A percentile compares a stretch with the other conserved stretches of the same genome.
These are phyloP conservation scores for Cenococcum geophilum DNA, from an alignment of 495 filamentous ascomycete genomes.

Conservation along the genomic window DNA sequence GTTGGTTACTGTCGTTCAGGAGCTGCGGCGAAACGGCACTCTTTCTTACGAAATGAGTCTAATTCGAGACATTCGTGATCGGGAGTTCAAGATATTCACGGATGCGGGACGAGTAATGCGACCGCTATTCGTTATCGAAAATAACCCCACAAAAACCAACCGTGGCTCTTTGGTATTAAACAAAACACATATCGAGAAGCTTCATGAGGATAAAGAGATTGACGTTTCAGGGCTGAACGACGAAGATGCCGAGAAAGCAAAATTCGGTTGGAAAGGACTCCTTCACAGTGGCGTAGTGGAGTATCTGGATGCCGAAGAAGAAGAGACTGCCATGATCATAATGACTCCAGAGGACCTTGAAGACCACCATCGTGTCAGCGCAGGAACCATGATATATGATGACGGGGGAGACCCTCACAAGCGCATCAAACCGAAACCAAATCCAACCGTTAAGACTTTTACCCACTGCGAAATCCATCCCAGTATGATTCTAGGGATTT, in stretches of 20 bases:
- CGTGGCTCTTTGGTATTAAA: slow-evolving; percentile 73
- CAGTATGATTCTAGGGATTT: slow-evolving; percentile 96
- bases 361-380: slow-evolving; percentile 53
- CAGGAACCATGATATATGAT: slow-evolving; percentile 57
- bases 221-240: slow-evolving; percentile 32
- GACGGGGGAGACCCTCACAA: slow-evolving; percentile 62
- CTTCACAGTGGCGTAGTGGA: slow-evolving; percentile 78
- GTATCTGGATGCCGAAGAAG: slow-evolving; percentile 95
- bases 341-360: slow-evolving; percentile 96
- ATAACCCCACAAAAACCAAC: slow-evolving; percentile 59
- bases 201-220: slow-evolving; percentile 64
- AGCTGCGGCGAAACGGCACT: slow-evolving; percentile 67
- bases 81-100: slow-evolving; percentile 97
- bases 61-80: slow-evolving; percentile 88
- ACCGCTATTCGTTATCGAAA: slow-evolving; percentile 86
- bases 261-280: slow-evolving; percentile 80
- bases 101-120: slow-evolving; percentile 92
- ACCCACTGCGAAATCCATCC: slow-evolving; percentile 99
- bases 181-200: slow-evolving; percentile 65
- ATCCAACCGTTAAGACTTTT: slow-evolving; percentile 75
- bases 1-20: slow-evolving; percentile 68
- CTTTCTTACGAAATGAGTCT: slow-evolving; percentile 88
- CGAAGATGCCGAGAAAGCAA: slow-evolving; percentile 11
- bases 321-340: slow-evolving; percentile 97
- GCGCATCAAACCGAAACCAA: slow-evolving; percentile 77